Base-by-base conservation (phyloP, 805 yeast species). In the Starmerella bacillaris region DNA sequence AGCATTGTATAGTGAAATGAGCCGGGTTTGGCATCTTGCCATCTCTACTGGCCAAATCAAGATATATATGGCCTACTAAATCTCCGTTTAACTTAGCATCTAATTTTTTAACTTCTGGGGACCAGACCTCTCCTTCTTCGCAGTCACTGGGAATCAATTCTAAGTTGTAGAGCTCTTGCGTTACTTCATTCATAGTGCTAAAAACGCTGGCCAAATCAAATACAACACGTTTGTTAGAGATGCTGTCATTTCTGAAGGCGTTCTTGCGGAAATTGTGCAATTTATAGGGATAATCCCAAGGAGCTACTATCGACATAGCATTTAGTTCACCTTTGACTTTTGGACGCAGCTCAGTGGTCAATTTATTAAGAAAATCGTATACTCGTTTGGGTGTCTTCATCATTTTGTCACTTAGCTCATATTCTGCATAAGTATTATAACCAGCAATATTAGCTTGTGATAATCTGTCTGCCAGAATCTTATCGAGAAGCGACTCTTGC, bases 1-100 rank as follows among this genome's bases (percentile, higher is more conserved):
- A 79, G 49, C 96, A 89, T 42, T 89, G 82, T 5, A 89, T 79
- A 0, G 96, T 89, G 57, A 80, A 89, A 57, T 89, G 98, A 0
- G 96, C 92, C 1, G 98, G 95, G 39, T 76, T 72, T 1, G 80
- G 73, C 1, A 78, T 70, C 54, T 78, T 78, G 11, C 76, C 75
- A 6, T 63, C 64, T 36, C 93, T 65, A 43, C 77, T 75, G 61
- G 86, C 79, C 35, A 89, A 62, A 53, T 89, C 98, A 46, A 92
- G 68, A 52, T 89, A 89, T 18, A 89, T 70, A 33, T 76, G 69
- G 2, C 96, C 98, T 28, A 78, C 64, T 19, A 73, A 51, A 0
- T 73, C 77, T 0, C 58, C 54, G 18, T 5, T n/a, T 11, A 18
- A 27, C 24, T 73, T 74, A 26, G 70, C 67, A 42, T 77, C 70